A percentile compares a stretch with the other conserved stretches of the same genome.
Evolutionary conservation across 805 yeast genomes (phyloP).

Genomic region (Lachancea sp.): DNA sequence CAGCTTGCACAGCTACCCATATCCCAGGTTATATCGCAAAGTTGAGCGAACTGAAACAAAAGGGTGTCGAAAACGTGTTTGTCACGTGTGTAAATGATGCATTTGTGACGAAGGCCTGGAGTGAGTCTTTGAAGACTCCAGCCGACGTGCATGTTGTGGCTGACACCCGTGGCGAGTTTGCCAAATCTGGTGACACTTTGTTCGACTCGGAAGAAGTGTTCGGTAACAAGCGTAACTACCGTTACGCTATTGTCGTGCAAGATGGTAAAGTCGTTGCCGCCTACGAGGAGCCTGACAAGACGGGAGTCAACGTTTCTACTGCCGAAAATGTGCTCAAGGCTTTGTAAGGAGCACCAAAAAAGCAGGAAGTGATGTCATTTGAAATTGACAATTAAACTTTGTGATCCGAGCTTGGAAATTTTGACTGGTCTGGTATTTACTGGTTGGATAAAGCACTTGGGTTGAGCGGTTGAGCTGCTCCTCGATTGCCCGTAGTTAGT

Average conservation of each 20-base stretch:
- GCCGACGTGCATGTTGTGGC: constrained; percentile 53
- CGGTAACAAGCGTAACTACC: constrained; percentile 67
- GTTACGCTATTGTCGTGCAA: constrained; percentile 71
- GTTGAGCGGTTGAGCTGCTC: no score
- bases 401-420: no score
- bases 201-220: constrained; percentile 74
- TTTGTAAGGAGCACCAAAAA: no score
- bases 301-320: constrained; percentile 49
- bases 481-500: no score
- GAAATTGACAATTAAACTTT: no score
- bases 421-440: no score
- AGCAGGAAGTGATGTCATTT: no score
- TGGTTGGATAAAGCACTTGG: no score
- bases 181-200: constrained; percentile 53
- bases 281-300: constrained; percentile 77
- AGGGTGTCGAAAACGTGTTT: constrained; percentile 58
- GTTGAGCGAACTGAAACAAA: constrained; percentile 46
- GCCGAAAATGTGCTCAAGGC: constrained; percentile 36
- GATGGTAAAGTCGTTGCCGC: constrained; percentile 63
- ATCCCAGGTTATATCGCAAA: constrained; percentile 60
- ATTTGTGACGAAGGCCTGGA: constrained; percentile 82
- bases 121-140: constrained; percentile 37
- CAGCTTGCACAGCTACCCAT: constrained; percentile 65
- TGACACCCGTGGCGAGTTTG: constrained; percentile 73
- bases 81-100: constrained; percentile 82